Evolutionary conservation across 306 rosid genomes (phyloP).

Genomic region (Vachellia collinsii): DNA sequence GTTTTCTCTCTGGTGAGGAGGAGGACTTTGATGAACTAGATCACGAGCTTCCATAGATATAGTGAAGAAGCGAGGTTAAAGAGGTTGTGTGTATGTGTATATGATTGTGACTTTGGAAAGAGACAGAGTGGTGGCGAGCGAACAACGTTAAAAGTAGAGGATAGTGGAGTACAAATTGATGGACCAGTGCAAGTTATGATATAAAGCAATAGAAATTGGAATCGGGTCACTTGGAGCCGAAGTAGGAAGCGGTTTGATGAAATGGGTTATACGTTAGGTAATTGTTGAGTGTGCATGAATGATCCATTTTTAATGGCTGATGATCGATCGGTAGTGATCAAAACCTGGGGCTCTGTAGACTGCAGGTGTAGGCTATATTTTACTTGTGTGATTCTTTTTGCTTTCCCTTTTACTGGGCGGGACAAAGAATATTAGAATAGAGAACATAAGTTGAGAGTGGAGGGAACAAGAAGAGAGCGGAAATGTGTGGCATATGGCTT

Average conservation of each 20-base stretch:
- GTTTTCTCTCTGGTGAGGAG: background rate
- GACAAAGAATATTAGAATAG: conserved; percentile 1
- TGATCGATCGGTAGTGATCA: background rate
- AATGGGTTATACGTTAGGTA: background rate
- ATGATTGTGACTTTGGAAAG: background rate
- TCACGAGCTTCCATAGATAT: conserved; percentile 37
- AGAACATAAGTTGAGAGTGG: background rate
- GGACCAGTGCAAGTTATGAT: conserved; percentile 23
- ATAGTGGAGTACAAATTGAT: conserved; percentile 32
- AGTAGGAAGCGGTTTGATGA: conserved; percentile 18
- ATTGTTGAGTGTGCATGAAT: background rate
- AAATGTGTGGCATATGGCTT: background rate
- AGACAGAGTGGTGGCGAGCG: conserved; percentile 12
- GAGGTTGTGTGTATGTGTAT: conserved; percentile 4
- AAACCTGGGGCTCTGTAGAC: background rate
- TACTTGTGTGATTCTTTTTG: background rate
- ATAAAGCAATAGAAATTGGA: background rate
- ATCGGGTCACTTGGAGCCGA: conserved; percentile 36
- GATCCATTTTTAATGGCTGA: background rate
- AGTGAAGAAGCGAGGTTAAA: background rate
- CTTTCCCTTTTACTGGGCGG: background rate
- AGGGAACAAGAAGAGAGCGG: background rate
- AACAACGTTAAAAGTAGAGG: conserved; percentile 24
- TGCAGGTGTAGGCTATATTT: conserved; percentile 1
- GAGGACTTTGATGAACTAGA: background rate